Conservation (phyloP, 192 early-diverging fungal genomes). For the Coemansia brasiliensis region DNA sequence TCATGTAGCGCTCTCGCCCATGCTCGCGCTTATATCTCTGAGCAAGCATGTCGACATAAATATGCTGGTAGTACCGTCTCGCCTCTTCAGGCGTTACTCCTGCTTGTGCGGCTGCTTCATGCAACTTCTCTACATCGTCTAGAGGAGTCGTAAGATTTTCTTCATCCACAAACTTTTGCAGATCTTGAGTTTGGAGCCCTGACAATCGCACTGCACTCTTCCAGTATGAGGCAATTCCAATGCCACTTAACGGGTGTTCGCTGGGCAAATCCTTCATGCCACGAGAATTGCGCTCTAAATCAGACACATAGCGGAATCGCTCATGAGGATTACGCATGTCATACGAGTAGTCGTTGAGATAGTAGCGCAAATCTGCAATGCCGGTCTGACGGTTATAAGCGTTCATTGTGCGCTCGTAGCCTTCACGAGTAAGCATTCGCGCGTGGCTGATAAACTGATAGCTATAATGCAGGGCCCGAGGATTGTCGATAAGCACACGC, state of each 20-base stretch:
- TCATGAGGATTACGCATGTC: conserved; percentile 15
- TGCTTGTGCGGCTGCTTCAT: conserved; percentile 24
- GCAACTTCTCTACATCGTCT: conserved; percentile 1
- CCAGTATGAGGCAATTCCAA: conserved; percentile 23
- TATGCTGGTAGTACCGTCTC: conserved; percentile 25
- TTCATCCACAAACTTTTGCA: conserved; percentile 17
- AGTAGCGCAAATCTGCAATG: not conserved
- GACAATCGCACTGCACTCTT: conserved; percentile 2
- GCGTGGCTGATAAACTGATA: conserved; percentile 39
- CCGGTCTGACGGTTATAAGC: not conserved
- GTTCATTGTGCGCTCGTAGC: conserved; percentile 8
- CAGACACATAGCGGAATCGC: conserved; percentile 16
- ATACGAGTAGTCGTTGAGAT: conserved; percentile 21
- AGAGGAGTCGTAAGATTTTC: conserved; percentile 16
- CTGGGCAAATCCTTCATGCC: not conserved
- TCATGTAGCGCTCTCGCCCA: not conserved
- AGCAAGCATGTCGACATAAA: not conserved
- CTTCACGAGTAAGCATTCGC: conserved; percentile 23
- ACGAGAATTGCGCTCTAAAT: conserved; percentile 17
- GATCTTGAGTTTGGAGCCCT: conserved; percentile 2
- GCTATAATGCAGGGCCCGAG: conserved; percentile 9
- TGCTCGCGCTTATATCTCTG: not conserved
- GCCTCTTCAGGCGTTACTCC: conserved; percentile 22
- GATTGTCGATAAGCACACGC: not conserved
- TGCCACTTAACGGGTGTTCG: conserved; percentile 20